These are phyloP conservation scores for Solanum hybrid DNA, from an alignment of 305 asterid genomes.

Conservation along the genomic window DNA sequence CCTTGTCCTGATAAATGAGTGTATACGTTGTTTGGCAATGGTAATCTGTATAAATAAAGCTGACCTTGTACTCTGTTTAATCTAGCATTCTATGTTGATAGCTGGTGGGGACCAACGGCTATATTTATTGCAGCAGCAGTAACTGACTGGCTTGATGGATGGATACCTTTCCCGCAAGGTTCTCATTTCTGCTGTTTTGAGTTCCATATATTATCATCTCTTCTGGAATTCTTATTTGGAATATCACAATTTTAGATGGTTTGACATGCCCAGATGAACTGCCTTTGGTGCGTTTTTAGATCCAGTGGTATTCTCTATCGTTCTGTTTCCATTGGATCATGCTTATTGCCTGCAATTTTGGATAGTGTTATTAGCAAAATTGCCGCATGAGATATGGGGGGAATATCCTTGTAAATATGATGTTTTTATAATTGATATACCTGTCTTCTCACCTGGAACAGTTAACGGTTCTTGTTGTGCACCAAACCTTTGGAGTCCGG, in stretches of 20 bases:
- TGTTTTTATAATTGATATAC: conserved; percentile 7
- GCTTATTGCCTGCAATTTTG: neutral
- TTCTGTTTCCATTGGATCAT: neutral
- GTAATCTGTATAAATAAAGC: neutral
- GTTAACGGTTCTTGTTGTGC: conserved; percentile 96
- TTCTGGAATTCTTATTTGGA: neutral
- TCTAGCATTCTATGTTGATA: conserved; percentile 75
- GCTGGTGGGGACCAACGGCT: conserved; percentile 90
- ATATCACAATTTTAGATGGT: conserved; percentile 3
- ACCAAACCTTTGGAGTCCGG: conserved; percentile 69
- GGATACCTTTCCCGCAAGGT: conserved; percentile 96
- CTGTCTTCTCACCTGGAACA: conserved; percentile 25
- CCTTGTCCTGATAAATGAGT: neutral
- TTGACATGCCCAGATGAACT: conserved; percentile 67
- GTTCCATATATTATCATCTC: neutral
- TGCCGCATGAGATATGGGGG: neutral
- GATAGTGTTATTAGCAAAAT: neutral
- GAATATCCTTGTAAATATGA: neutral
- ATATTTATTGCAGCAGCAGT: conserved; percentile 79
- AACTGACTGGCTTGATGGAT: conserved; percentile 99
- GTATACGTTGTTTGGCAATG: neutral
- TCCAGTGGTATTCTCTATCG: conserved; percentile 55
- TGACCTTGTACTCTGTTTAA: conserved; percentile 2
- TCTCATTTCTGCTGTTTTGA: conserved; percentile 10
- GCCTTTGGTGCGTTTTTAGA: conserved; percentile 96